Evolutionary conservation across 208 protist genomes (phyloP).

Genomic region (Crithidia mellificae): DNA sequence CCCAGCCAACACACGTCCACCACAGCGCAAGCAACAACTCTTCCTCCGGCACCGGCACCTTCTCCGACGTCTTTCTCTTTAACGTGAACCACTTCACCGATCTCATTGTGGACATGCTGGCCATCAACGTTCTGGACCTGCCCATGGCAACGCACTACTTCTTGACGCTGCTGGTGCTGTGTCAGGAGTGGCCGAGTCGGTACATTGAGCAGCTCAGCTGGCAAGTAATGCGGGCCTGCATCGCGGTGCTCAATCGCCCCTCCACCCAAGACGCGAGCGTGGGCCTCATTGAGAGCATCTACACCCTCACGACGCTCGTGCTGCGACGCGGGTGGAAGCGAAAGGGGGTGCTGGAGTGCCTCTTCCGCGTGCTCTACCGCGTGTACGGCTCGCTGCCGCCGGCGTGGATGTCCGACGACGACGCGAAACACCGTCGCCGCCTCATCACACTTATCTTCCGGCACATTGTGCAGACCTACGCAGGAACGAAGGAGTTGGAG

Average conservation of each 20-base stretch:
- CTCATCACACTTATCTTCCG: slow-evolving; percentile 64
- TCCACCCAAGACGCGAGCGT: slow-evolving; percentile 56
- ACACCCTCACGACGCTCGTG: slow-evolving; percentile 53
- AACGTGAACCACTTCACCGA: slow-evolving; percentile 81
- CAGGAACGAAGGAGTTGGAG: slow-evolving; percentile 61
- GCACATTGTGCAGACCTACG: slow-evolving; percentile 64
- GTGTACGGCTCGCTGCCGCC: slow-evolving; percentile 66
- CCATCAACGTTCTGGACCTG: slow-evolving; percentile 82
- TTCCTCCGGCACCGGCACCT: neutral
- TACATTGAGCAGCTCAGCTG: slow-evolving; percentile 65
- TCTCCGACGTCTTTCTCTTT: slow-evolving; percentile 70
- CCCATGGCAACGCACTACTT: slow-evolving; percentile 60
- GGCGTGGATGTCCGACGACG: slow-evolving; percentile 58
- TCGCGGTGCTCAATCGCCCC: slow-evolving; percentile 71
- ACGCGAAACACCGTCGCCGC: slow-evolving; percentile 43
- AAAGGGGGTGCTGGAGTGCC: slow-evolving; percentile 73
- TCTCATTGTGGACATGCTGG: slow-evolving; percentile 78
- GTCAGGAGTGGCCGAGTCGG: slow-evolving; percentile 53
- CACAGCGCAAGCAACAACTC: neutral
- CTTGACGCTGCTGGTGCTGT: slow-evolving; percentile 52
- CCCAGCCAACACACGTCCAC: neutral
- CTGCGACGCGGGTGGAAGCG: slow-evolving; percentile 60
- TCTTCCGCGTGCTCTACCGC: slow-evolving; percentile 69
- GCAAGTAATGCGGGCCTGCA: slow-evolving; percentile 75
- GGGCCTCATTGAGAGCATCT: slow-evolving; percentile 56